These are phyloP conservation scores for Vaccinium corymbosum DNA, from an alignment of 148 eudicot species.

Conservation along the genomic window DNA sequence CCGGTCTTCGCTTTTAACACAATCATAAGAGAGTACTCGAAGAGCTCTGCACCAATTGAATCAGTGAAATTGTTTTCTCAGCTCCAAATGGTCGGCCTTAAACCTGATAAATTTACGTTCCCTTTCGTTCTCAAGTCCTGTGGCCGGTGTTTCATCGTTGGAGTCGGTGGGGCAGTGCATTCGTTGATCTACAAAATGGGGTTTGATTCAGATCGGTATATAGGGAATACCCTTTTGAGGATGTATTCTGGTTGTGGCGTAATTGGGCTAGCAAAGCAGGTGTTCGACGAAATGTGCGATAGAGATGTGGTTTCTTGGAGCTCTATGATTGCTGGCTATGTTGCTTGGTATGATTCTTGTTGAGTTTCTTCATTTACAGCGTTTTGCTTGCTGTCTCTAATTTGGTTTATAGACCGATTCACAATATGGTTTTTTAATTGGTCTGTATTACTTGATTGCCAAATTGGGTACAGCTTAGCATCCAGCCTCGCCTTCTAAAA, in stretches of 20 bases:
- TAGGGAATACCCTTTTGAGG: constrained; percentile 38
- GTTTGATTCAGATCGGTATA: constrained; percentile 35
- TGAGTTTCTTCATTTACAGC: background rate
- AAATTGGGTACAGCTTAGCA: background rate
- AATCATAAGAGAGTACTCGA: constrained; percentile 39
- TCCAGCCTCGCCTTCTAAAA: background rate
- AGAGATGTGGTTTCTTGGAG: constrained; percentile 60
- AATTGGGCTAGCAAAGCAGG: constrained; percentile 27
- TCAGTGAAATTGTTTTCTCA: constrained; percentile 30
- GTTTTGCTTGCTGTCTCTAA: background rate
- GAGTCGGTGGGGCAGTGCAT: constrained; percentile 41
- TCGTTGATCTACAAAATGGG: constrained; percentile 35
- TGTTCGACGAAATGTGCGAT: constrained; percentile 48
- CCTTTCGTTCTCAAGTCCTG: constrained; percentile 57
- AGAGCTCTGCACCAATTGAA: constrained; percentile 30
- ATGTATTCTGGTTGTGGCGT: constrained; percentile 35
- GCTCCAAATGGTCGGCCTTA: constrained; percentile 25
- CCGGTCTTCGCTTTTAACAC: constrained; percentile 38
- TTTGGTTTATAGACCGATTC: background rate
- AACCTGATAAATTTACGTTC: constrained; percentile 42
- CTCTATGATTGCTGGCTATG: constrained; percentile 50
- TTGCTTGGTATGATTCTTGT: constrained; percentile 31
- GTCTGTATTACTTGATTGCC: background rate
- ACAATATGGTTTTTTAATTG: background rate
- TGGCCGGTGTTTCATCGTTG: constrained; percentile 31